Base-by-base conservation (phyloP, 345 rosid genomes). In the Boechera retrofracta region DNA sequence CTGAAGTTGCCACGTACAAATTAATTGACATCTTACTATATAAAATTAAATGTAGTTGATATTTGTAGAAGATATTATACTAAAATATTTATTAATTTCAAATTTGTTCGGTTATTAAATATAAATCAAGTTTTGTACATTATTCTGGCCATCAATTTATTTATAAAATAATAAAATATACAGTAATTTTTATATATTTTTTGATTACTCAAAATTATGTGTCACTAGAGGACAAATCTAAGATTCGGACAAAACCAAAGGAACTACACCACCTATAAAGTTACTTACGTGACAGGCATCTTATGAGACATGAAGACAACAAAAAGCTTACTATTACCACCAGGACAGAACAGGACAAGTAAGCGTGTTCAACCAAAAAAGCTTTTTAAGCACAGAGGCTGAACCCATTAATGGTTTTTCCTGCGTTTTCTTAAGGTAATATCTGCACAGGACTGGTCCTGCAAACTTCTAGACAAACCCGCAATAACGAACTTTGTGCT, bases 401-500 rank as follows among this genome's bases (percentile, higher is more conserved):
- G 76, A 71, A 21, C 24, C 77, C 4, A 71, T 8, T 33, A 86
- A 5, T 3, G 48, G n/a, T 49, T 51, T 81, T 52, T 76, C 85
- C 8, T 62, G 29, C 28, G 53, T 65, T 54, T 36, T 77, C 21
- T 16, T 8, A 2, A 60, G 60, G 72, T 86, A 80, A 0, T 81
- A 32, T 39, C 32, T 57, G 79, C 88, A 89, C 1, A 93, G 75
- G 7, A 89, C 87, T 13, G 88, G 64, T 26, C 97, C 94, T 15
- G 96, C 94, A 21, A 86, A 82, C 54, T 42, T 89, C 97, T 96
- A 91, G 13, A 88, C 94, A 70, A 91, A 89, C 4, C 71, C 35
- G 35, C 97, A 21, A 21, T 21, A 21, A 0, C 21, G 21, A 21
- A 21, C 21, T 21, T 21, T 21, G 21, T 21, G 21, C 21, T 21